Base-by-base conservation (phyloP, 352 stramenopile genomes). In the Phytophthora boehmeriae region DNA sequence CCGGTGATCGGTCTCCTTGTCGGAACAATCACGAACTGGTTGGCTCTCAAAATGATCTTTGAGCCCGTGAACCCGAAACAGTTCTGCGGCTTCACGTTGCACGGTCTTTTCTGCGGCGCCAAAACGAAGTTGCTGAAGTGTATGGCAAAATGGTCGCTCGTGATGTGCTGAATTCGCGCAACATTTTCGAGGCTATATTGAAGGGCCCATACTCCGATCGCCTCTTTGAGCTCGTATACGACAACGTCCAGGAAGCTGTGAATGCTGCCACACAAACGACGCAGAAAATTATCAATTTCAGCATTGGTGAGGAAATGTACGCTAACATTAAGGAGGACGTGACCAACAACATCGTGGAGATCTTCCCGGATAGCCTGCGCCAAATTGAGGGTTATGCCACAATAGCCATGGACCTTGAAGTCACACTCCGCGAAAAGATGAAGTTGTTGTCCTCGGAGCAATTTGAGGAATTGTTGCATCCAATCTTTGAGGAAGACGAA, bases 401-500 rank as follows among this genome's bases (percentile, higher is more conserved):
- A 57, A 70, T 88, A 17, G 93, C 92, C 4, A 89, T 99, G 68
- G 83, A 95, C 35, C 62, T 99, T 32, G 79, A 98, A 62, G 74
- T 90, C 8, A 98, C 93, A 13, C 77, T 99, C 38, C 79, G 88
- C 23, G 84, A 96, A 48, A 93, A 96, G 73, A 98, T 99, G 91
- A 88, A 91, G 74, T 78, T 85, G 59, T 68, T 92, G 74, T 89
- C 71, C 25, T 93, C 76, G 13, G 76, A 80, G 35, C 87, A 98
- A 68, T 99, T 99, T 71, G 97, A 99, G 71, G 80, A 96, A 42
- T 72, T 99, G 19, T 73, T 99, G 58, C 97, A 99, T 65, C 97
- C 97, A 10, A 97, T 98, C 16, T 99, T 99, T 75, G 88, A 99
- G 71, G 96, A 99, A 65, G 97, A 99, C 68, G 97, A 99, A 84